Base-by-base conservation (phyloP, 2,329 filamentous ascomycete species). In the Calonectria montana region DNA sequence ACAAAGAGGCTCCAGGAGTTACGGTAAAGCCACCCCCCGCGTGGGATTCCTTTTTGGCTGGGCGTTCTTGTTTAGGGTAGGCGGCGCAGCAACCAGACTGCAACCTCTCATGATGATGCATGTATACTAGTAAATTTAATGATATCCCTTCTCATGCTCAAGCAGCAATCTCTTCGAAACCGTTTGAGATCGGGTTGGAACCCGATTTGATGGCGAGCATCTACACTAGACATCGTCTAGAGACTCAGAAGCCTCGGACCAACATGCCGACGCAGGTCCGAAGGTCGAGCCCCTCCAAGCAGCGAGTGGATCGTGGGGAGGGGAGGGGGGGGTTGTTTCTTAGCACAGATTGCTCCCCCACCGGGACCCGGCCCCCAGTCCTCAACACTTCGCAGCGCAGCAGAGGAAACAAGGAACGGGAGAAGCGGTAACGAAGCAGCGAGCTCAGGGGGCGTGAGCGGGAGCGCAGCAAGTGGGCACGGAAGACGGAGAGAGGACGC, bases 261-360 rank as follows among this genome's bases (percentile, higher is more conserved):
- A 64, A 65, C 45, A 76, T 77, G 64, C 76, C 76, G 76, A 78
- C 62, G 71, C 53, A 68, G 48, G 65, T 50, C 74, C 76, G 76
- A 77, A 59, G 48, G 35, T 37, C 41, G 55, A 63, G 53, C 37
- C 37, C 53, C 67, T 25, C 29, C 65, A 45, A 35, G 21, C 59
- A 67, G 37, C 31, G 15, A 4, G 10, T 59, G 8, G 48, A 53
- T 43, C 39, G 67, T 57, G 67, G 67, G 31, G 31, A 35, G 31
- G 10, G 31, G 31, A 12, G 5, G 29, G 31, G 31, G 31, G 68
- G 67, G 61, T 35, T 41, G 43, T 50, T 37, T n/a, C 9, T 23
- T 23, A 21, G 15, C 25, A 68, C 21, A 27, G 39, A 69, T 10
- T 57, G 15, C 3, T 39, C 23, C 61, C 67, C 62, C 68, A 35